Evolutionary conservation across 345 rosid species (phyloP), one percentile per base, ranked within the genome.

Genomic region (Salix dunnii): DNA sequence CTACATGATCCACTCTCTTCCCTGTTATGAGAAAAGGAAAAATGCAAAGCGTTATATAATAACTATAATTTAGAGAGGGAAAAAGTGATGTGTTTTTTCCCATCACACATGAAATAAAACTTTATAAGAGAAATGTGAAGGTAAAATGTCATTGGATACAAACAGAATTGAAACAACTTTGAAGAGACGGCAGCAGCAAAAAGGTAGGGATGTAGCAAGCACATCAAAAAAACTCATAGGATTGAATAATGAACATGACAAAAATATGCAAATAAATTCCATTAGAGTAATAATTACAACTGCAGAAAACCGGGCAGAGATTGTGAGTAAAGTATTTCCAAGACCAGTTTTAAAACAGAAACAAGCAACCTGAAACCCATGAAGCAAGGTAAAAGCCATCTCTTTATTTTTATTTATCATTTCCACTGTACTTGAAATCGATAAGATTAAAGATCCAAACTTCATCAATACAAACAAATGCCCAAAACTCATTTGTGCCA

Each of bases 281-380:
- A 36, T 3, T 36, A 72, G 33, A 38, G 4, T 2, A 11, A 35
- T 7, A 7, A 7, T 58, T 40, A n/a, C 27, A 36, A 7, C 20
- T 36, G 69, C 20, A 66, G 23, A 35, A 76, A 71, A 72, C 55
- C 70, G 21, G 33, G 35, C 23, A 51, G 84, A 82, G 76, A 82
- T 81, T 84, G 76, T 46, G 89, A 81, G 88, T 87, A 81, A 85
- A 85, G 87, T 72, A 71, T 76, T 75, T 48, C 76, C 86, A 58
- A 84, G 83, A 72, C 66, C 38, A 79, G 76, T 51, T 58, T 31
- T 14, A 28, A 27, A 35, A 68, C 46, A 74, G 67, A 77, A 71
- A 71, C 58, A 76, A 81, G 71, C 75, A 77, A 68, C 68, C 68
- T 49, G 58, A 38, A 43, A 49, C 73, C 71, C 40, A 70, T 36